Base-by-base conservation (phyloP, 1,139 yeast species). In the Geotrichum fermentans region DNA sequence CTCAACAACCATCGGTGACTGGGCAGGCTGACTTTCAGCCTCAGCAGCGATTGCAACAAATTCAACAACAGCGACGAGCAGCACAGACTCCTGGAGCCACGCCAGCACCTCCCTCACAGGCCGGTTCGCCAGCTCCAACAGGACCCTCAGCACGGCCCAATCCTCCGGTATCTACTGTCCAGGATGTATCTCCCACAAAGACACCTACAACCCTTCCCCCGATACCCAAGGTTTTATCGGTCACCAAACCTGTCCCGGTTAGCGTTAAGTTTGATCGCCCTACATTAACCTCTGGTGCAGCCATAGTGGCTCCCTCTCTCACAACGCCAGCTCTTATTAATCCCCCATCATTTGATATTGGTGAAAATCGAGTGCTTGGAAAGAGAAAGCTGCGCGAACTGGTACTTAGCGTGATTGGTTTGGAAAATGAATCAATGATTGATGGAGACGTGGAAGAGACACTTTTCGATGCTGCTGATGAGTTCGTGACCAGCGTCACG, bases 401-500 rank as follows among this genome's bases (percentile, higher is more conserved):
- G 54, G 94, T 92, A 6, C 80, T 82, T 58, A 79, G 86, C 2
- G 86, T 89, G 7, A 94, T 87, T 59, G 89, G 95, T 3, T 92
- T 87, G 59, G 85, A 95, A 7, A 78, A 78, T n/a, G 72, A 67
- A 43, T 61, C 70, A 10, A 58, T 61, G 49, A 83, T 92, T 50
- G 97, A 90, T 64, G 97, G 97, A 28, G 97, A 92, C 66, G 97
- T 90, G 14, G 97, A 92, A 65, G 97, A 90, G 58, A 70, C 90
- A 37, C 71, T 92, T 44, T 73, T 94, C 44, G 98, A 94, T 65
- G 73, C 92, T 52, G 97, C 98, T 0, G 99, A 94, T 64, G 98
- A 94, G 63, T 92, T 92, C 65, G 94, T 92, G 13, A 79, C 86
- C 14, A 82, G 86, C 45, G 96, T 94, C 1, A 88, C 97, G 0